phyloP scores from a whole-genome alignment of 2,329 filamentous ascomycete genomes.

The Clonostachys solani region DNA sequence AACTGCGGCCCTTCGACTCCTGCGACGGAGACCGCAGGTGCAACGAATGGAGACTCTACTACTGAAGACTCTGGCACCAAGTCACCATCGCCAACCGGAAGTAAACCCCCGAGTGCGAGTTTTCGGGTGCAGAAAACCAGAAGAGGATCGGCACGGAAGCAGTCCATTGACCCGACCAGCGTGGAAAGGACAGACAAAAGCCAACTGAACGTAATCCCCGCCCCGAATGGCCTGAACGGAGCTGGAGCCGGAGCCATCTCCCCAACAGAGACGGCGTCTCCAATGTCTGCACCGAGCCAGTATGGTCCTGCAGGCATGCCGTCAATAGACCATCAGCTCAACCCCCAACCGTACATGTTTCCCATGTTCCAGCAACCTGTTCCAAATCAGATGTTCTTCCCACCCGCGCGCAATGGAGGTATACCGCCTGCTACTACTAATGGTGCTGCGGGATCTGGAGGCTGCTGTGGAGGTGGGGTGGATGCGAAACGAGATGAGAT shows the following conservation, averaged over 20 bases:
- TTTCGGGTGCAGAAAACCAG: conserved; percentile 42
- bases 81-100: conserved; percentile 20
- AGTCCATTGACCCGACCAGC: conserved; percentile 42
- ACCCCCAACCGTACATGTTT: conserved; percentile 16
- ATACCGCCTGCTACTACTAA: not conserved
- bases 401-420: not conserved
- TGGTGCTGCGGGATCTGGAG: conserved; percentile 2
- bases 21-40: conserved; percentile 11
- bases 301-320: conserved; percentile 21
- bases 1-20: conserved; percentile 36
- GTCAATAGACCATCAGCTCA: conserved; percentile 14
- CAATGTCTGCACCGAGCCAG: not conserved
- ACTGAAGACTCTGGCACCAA: conserved; percentile 4
- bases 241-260: conserved; percentile 20
- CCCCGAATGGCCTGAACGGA: conserved; percentile 6
- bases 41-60: conserved; percentile 15
- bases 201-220: conserved; percentile 39
- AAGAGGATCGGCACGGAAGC: conserved; percentile 31
- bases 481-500: conserved; percentile 1
- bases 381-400: conserved; percentile 12
- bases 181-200: conserved; percentile 50
- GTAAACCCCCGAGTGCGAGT: conserved; percentile 18
- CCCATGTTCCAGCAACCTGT: conserved; percentile 24
- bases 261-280: conserved; percentile 7
- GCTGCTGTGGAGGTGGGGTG: conserved; percentile 14